Evolutionary conservation across 768 basidiomycete species (phyloP).

Genomic region (Lactarius psammicola): DNA sequence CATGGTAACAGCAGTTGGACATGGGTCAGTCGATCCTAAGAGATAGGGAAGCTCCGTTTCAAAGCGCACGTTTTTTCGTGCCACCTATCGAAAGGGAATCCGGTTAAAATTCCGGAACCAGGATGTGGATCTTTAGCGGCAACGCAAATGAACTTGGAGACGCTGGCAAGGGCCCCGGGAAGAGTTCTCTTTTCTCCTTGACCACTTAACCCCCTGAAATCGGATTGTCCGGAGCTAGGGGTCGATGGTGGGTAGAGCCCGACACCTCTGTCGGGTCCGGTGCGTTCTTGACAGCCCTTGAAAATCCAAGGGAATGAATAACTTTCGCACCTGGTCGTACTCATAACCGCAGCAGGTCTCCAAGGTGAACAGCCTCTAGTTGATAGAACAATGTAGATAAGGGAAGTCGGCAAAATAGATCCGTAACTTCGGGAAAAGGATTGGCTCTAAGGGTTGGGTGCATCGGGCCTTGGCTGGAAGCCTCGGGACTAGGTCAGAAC

Average conservation of each 20-base stretch:
- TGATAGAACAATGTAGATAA: conserved; percentile 79
- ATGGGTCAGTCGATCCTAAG: conserved; percentile 83
- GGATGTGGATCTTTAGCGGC: conserved; percentile 68
- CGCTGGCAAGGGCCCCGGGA: conserved; percentile 67
- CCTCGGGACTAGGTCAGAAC: conserved; percentile 67
- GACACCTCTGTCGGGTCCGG: conserved; percentile 69
- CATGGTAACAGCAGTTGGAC: conserved; percentile 85
- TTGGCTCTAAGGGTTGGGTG: conserved; percentile 79
- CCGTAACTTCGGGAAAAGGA: conserved; percentile 79
- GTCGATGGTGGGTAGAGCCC: conserved; percentile 70
- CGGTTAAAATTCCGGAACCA: conserved; percentile 77
- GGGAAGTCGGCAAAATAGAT: conserved; percentile 80
- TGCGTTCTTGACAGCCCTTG: conserved; percentile 75
- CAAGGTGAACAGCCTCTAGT: conserved; percentile 82
- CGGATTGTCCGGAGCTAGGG: conserved; percentile 73
- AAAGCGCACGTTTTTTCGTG: conserved; percentile 61
- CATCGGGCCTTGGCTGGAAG: conserved; percentile 75
- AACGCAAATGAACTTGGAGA: conserved; percentile 64
- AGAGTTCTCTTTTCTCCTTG: conserved; percentile 80
- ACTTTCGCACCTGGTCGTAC: conserved; percentile 70
- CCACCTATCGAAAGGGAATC: conserved; percentile 69
- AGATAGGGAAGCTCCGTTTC: conserved; percentile 73
- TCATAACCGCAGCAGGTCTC: conserved; percentile 80
- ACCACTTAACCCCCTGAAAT: conserved; percentile 72
- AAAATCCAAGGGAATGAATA: conserved; percentile 76